phyloP scores from a whole-genome alignment of 495 filamentous ascomycete species.

The Talaromyces wortmannii region DNA sequence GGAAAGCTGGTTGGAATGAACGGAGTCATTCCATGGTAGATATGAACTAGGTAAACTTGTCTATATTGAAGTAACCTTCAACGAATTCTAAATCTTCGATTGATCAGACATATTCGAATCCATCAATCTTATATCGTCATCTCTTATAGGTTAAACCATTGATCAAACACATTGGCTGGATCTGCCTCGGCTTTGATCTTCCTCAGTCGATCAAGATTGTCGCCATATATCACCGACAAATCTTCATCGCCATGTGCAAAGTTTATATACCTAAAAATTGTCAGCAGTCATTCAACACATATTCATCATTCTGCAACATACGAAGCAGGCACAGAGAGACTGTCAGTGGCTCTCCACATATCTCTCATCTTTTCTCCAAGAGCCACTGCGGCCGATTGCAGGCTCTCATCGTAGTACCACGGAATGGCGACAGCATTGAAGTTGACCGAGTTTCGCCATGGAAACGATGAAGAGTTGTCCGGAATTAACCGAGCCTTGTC shows the following conservation, averaged over 20 bases:
- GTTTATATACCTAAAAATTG: slow-evolving; percentile 12
- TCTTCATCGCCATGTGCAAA: slow-evolving; percentile 17
- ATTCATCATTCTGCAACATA: neutral
- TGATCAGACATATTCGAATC: neutral
- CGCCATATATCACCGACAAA: slow-evolving; percentile 9
- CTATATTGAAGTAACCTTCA: too few species aligned
- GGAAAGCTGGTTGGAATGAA: slow-evolving; percentile 16
- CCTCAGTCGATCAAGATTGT: slow-evolving; percentile 5
- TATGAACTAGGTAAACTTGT: too few species aligned
- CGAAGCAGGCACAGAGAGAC: neutral
- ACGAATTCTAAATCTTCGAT: neutral
- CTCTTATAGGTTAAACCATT: slow-evolving; percentile 1
- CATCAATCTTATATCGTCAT: neutral
- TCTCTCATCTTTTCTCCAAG: slow-evolving; percentile 15
- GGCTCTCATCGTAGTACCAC: slow-evolving; percentile 15
- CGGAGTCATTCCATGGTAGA: slow-evolving; percentile 11
- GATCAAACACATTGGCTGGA: slow-evolving; percentile 12
- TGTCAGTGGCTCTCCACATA: slow-evolving; percentile 2
- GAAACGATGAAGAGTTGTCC: slow-evolving; percentile 4
- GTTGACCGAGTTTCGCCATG: slow-evolving; percentile 10
- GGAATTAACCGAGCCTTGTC: neutral
- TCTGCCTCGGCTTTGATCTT: slow-evolving; percentile 12
- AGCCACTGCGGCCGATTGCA: slow-evolving; percentile 14
- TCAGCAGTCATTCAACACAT: neutral
- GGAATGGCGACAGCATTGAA: slow-evolving; percentile 19